Evolutionary conservation across 306 rosid genomes (phyloP).

Genomic region (Macrotyloma uniflorum): DNA sequence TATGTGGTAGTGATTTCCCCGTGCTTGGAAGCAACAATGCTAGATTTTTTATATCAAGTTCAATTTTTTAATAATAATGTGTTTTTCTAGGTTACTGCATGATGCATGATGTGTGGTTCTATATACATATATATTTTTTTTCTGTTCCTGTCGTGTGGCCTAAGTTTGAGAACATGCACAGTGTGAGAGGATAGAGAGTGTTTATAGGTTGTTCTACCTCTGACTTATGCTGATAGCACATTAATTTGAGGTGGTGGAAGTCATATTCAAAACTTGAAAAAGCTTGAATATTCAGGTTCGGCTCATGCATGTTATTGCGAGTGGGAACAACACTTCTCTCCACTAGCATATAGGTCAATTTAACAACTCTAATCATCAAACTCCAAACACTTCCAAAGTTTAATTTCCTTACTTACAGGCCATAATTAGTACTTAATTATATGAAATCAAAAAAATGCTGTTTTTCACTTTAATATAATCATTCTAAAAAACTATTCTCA

Average conservation of each 20-base stretch:
- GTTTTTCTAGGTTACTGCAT: constrained; percentile 8
- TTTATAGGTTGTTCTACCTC: background rate
- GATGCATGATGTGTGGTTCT: background rate
- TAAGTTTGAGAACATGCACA: background rate
- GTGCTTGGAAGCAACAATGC: background rate
- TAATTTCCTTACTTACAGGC: background rate
- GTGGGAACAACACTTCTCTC: constrained; percentile 40
- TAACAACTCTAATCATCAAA: background rate
- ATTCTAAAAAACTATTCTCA: too few relatives aligned
- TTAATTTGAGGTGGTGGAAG: background rate
- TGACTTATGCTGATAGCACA: background rate
- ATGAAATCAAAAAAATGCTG: too few relatives aligned
- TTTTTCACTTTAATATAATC: too few relatives aligned
- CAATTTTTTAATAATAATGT: background rate
- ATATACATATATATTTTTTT: too few relatives aligned
- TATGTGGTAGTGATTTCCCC: constrained; percentile 43
- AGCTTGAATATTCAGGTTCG: background rate
- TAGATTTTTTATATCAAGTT: background rate
- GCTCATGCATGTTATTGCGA: background rate
- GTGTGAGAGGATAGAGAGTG: background rate
- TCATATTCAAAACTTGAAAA: constrained; percentile 26
- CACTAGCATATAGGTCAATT: constrained; percentile 25
- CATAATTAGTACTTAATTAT: background rate
- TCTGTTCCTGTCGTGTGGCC: background rate
- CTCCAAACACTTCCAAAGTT: background rate